phyloP scores from a whole-genome alignment of 2,329 filamentous ascomycete species.

The Cercospora beticola region DNA sequence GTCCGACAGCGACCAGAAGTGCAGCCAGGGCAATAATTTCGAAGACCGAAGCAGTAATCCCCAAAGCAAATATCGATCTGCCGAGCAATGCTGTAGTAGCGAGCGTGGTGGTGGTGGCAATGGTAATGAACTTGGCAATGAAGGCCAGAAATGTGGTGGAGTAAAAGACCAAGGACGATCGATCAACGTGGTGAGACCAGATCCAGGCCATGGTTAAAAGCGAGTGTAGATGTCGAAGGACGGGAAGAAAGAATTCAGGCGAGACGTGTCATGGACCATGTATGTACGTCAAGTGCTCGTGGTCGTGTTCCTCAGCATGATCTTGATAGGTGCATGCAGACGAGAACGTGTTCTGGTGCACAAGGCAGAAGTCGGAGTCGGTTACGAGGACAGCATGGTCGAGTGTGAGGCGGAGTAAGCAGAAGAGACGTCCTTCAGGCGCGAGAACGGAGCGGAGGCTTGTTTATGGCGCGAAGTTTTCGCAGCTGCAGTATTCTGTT shows the following conservation, averaged over 20 bases:
- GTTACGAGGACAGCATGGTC: conserved; percentile 18
- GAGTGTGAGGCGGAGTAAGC: conserved; percentile 11
- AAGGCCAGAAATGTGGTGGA: conserved; percentile 21
- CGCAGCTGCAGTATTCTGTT: conserved; percentile 25
- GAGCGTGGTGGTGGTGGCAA: conserved; percentile 25
- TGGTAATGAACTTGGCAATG: conserved; percentile 22
- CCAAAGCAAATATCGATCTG: conserved; percentile 18
- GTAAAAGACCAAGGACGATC: conserved; percentile 21
- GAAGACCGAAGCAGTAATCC: conserved; percentile 25
- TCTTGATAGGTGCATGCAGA: conserved; percentile 20
- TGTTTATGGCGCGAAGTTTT: conserved; percentile 19
- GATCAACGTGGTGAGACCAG: conserved; percentile 19
- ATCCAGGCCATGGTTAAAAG: conserved; percentile 20
- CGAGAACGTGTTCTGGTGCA: conserved; percentile 19
- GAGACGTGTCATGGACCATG: conserved; percentile 1
- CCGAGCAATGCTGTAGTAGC: conserved; percentile 18
- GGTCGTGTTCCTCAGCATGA: conserved; percentile 18
- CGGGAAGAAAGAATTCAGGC: background rate
- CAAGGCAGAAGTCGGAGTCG: conserved; percentile 17
- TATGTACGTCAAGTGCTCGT: conserved; percentile 7
- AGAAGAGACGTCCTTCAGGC: conserved; percentile 15
- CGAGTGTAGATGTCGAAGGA: conserved; percentile 11
- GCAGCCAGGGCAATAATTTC: conserved; percentile 26
- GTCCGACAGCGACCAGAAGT: conserved; percentile 18
- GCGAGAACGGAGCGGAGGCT: conserved; percentile 23